These are phyloP conservation scores for Lactifluus piperatus DNA, from an alignment of 768 basidiomycete genomes.

Conservation along the genomic window DNA sequence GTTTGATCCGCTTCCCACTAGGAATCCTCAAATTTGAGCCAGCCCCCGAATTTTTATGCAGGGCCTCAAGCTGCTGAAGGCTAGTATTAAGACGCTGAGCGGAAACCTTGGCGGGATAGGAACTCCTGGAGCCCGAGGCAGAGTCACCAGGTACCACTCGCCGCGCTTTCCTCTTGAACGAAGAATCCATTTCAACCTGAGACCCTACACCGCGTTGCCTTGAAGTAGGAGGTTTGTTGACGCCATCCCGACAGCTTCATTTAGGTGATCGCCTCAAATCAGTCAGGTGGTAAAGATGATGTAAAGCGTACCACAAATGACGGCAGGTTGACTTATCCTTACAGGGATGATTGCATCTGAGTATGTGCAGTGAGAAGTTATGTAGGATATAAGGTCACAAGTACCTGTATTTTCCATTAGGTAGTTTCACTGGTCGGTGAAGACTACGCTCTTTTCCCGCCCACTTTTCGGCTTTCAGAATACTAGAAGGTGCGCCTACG, in stretches of 20 bases:
- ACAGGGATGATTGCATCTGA: conserved; percentile 73
- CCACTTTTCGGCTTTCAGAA: not conserved
- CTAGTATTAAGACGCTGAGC: not conserved
- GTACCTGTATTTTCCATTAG: conserved; percentile 56
- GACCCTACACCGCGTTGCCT: conserved; percentile 26
- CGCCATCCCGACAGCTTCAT: conserved; percentile 66
- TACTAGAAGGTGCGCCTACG: not conserved
- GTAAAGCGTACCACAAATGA: conserved; percentile 54
- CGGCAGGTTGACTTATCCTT: conserved; percentile 69
- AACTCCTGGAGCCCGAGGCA: not conserved
- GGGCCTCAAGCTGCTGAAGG: conserved; percentile 13
- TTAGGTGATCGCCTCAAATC: not conserved
- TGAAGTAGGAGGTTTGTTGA: conserved; percentile 39
- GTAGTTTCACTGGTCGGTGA: conserved; percentile 32
- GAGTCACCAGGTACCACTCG: not conserved
- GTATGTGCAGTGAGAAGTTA: not conserved
- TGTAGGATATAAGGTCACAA: not conserved
- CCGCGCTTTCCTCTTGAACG: not conserved
- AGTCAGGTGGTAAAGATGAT: not conserved
- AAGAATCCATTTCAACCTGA: not conserved
- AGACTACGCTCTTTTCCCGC: not conserved
- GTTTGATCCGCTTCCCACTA: conserved; percentile 15
- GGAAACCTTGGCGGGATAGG: not conserved
- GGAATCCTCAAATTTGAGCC: conserved; percentile 8
- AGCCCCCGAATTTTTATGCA: conserved; percentile 17